These are phyloP conservation scores for Clitopilus passeckerianus DNA, from an alignment of 768 basidiomycete species.

Conservation along the genomic window DNA sequence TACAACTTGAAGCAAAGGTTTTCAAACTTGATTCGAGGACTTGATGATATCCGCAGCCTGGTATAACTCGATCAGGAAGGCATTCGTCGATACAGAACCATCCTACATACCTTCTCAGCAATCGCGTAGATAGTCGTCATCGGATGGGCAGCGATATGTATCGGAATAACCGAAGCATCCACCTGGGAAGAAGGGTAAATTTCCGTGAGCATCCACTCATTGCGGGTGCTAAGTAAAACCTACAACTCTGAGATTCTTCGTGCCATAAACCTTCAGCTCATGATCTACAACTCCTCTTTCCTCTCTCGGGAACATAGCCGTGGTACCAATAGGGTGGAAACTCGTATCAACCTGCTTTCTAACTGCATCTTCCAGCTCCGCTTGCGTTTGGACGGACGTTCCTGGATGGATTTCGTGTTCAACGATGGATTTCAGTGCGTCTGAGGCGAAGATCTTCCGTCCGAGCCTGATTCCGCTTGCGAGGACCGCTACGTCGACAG, in stretches of 20 bases:
- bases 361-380: constrained; percentile 10
- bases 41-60: constrained; percentile 11
- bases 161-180: constrained; percentile 16
- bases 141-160: constrained; percentile 14
- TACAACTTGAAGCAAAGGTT: too few relatives aligned
- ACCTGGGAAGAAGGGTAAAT: neutral
- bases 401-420: constrained; percentile 11
- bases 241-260: constrained; percentile 6
- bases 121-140: constrained; percentile 16
- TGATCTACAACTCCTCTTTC: constrained; percentile 27
- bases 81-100: too few relatives aligned
- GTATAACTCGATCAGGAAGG: too few relatives aligned
- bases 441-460: constrained; percentile 7
- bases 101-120: constrained; percentile 14
- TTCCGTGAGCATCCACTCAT: neutral
- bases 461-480: constrained; percentile 12
- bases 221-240: neutral
- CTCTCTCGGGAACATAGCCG: constrained; percentile 24
- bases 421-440: constrained; percentile 3
- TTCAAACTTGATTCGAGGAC: neutral
- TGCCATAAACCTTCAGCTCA: constrained; percentile 21
- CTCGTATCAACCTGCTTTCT: constrained; percentile 1
- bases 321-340: constrained; percentile 19
- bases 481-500: constrained; percentile 17
- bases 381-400: constrained; percentile 12